A percentile compares a stretch with the other conserved stretches of the same genome.
phyloP scores from a whole-genome alignment of 768 basidiomycete genomes.

The Leccinum aurantiacum region DNA sequence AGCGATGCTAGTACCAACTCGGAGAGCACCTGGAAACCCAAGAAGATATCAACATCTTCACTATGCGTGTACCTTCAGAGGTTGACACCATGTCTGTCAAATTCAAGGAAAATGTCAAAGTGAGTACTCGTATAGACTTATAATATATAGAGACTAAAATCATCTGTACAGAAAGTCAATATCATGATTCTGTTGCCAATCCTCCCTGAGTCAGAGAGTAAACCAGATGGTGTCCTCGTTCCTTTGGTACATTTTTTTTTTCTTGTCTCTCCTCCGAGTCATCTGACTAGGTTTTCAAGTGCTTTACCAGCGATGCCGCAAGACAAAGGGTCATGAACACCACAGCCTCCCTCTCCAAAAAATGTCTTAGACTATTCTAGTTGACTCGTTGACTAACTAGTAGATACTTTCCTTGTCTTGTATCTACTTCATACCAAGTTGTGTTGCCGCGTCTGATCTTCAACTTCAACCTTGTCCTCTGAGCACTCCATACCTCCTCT shows the following conservation, averaged over 20 bases:
- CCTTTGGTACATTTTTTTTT: not conserved
- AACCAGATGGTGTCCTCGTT: not conserved
- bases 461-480: too few relatives aligned
- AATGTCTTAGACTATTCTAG: too few relatives aligned
- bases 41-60: not conserved
- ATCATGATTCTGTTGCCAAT: not conserved
- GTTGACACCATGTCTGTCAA: not conserved
- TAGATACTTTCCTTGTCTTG: too few relatives aligned
- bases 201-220: not conserved
- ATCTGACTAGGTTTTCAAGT: not conserved
- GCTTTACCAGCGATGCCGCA: not conserved
- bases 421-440: too few relatives aligned
- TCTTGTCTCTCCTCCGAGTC: too few relatives aligned
- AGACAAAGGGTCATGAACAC: not conserved
- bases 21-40: not conserved
- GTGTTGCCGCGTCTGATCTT: too few relatives aligned
- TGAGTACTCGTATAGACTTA: not conserved
- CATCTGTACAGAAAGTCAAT: not conserved
- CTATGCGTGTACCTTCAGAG: not conserved
- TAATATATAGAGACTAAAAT: not conserved
- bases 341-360: too few relatives aligned
- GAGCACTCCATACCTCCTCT: too few relatives aligned
- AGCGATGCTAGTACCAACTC: not conserved
- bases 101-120: not conserved
- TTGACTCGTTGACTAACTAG: too few relatives aligned